Evolutionary conservation across 2,329 filamentous ascomycete genomes (phyloP).

Genomic region (Fusarium veterinarium): DNA sequence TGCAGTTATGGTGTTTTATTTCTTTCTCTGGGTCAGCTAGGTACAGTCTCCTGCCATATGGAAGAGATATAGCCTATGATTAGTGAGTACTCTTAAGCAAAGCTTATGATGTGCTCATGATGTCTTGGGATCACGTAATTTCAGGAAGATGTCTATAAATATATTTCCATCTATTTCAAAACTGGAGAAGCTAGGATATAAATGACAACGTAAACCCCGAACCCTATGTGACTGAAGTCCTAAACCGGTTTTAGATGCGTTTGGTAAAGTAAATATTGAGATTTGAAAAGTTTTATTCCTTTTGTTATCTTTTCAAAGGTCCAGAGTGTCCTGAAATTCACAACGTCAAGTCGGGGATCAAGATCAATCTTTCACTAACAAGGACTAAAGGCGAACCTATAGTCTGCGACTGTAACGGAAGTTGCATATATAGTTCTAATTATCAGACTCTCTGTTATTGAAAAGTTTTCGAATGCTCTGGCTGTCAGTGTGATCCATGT

Average conservation of each 20-base stretch:
- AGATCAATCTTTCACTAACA: not conserved
- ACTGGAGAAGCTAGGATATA: no score
- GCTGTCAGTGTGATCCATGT: no score
- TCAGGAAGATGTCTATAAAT: not conserved
- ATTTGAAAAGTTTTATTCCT: not conserved
- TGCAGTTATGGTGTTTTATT: not conserved
- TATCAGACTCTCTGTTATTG: not conserved
- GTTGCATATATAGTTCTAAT: rapidly evolving
- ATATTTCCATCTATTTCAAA: not conserved
- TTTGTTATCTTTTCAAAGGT: not conserved
- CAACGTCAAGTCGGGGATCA: no score
- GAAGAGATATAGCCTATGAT: not conserved
- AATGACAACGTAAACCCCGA: not conserved
- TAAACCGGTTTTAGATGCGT: not conserved
- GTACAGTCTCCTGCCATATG: not conserved
- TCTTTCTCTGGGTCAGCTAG: not conserved
- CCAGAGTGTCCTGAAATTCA: no score
- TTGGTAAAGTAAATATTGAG: not conserved
- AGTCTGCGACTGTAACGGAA: not conserved
- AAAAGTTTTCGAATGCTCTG: not conserved
- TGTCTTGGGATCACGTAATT: not conserved
- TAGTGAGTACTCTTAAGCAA: not conserved
- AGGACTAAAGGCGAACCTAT: not conserved
- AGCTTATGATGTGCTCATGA: not conserved
- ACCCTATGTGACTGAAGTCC: not conserved